Evolutionary conservation across 2,329 filamentous ascomycete species (phyloP).

Genomic region (Fusarium brevicatenulatum): DNA sequence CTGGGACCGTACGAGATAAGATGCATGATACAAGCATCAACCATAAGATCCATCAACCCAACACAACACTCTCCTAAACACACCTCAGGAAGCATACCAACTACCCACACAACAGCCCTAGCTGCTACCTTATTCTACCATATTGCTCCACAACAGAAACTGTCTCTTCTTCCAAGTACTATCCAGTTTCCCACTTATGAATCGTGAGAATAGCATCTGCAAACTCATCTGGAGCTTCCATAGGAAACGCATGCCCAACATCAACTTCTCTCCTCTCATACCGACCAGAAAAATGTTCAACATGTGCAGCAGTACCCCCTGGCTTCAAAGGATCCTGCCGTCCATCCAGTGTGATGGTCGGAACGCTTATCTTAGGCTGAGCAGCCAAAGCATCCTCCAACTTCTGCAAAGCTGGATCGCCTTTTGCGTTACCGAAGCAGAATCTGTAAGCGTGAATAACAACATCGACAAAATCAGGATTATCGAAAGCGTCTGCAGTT

Average conservation of each 20-base stretch:
- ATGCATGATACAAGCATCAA: background rate
- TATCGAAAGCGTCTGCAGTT: slow-evolving; percentile 2
- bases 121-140: background rate
- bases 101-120: background rate
- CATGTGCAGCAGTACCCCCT: slow-evolving; percentile 3
- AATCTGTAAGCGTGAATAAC: slow-evolving; percentile 18
- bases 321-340: background rate
- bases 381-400: background rate
- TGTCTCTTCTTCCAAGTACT: background rate
- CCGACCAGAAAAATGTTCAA: background rate
- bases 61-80: background rate
- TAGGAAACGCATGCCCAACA: slow-evolving; percentile 13
- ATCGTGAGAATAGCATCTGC: background rate
- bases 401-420: background rate
- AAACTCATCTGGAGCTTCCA: slow-evolving; percentile 8
- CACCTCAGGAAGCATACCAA: fast-evolving
- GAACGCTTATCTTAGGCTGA: slow-evolving; percentile 1
- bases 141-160: background rate
- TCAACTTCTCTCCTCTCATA: slow-evolving; percentile 1
- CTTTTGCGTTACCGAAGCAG: background rate
- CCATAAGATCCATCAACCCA: background rate
- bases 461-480: slow-evolving; percentile 11
- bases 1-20: too few species aligned
- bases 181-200: background rate
- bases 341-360: background rate